Conservation (phyloP, 176 grass and related monocot species). For the Elymus sibiricus region DNA sequence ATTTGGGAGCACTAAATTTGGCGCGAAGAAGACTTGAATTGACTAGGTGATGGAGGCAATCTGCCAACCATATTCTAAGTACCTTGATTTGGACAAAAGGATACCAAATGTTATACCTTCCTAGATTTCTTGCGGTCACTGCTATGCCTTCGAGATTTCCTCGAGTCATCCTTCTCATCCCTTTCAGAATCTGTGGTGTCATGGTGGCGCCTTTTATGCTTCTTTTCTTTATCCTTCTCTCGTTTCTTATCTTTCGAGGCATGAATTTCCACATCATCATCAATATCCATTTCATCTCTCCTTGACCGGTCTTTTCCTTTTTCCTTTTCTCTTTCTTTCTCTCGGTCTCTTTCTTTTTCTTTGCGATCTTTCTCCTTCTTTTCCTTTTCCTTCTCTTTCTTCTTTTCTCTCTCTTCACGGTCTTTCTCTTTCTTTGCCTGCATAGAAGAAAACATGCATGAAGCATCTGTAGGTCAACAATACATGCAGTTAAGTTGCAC, state of each 20-base stretch:
- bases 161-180: conserved; percentile 52
- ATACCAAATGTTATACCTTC: conserved; percentile 66
- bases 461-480: neutral
- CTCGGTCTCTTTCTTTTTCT: conserved; percentile 52
- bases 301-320: conserved; percentile 73
- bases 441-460: neutral
- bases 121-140: conserved; percentile 92
- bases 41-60: neutral
- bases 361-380: conserved; percentile 78
- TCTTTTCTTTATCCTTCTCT: conserved; percentile 94
- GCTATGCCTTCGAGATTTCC: conserved; percentile 78
- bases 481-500: neutral
- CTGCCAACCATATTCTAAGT: conserved; percentile 17
- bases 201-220: conserved; percentile 88
- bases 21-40: neutral
- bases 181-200: conserved; percentile 63
- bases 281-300: conserved; percentile 70
- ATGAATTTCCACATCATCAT: conserved; percentile 63
- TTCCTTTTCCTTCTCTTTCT: conserved; percentile 75
- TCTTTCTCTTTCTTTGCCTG: conserved; percentile 68
- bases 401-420: conserved; percentile 76
- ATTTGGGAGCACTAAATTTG: conserved; percentile 10
- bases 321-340: conserved; percentile 54
- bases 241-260: conserved; percentile 75
- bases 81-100: conserved; percentile 25